Base-by-base conservation (phyloP, 805 yeast species). In the Hanseniaspora hatyaiensis region DNA sequence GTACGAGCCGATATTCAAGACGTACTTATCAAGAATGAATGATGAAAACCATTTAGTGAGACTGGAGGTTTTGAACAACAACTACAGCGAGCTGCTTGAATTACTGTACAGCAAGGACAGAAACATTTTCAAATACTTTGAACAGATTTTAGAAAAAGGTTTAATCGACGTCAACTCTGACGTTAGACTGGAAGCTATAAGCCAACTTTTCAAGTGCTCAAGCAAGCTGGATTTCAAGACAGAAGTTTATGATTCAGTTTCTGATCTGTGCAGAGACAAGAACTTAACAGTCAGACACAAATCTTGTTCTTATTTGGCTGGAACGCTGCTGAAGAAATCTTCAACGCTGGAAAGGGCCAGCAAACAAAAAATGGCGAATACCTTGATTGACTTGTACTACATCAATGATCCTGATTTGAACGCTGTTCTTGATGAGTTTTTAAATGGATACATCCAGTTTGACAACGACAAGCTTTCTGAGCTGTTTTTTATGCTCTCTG, bases 41-140 rank as follows among this genome's bases (percentile, higher is more conserved):
- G 49, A 45, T 29, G 33, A 40, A n/a, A 40, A 45, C n/a, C 23
- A 20, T 11, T 12, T 37, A n/a, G 49, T 45, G 6, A 45, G 49
- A 37, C 12, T 37, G 18, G 49, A 45, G n/a, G 13, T 36, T 20
- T 30, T 45, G 26, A 37, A 36, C 22, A 16, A 26, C 3, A 31
- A 37, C 8, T 45, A 37, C 28, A 34, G 6, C 6, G 31, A 34
- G 16, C 12, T 42, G 20, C 13, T 28, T 33, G 23, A 20, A 8
- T 13, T 3, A 15, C 9, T 37, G 6, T 22, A 13, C 22, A 9
- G 16, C 8, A 22, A 31, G 4, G 32, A 34, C 15, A 29, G 15
- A 15, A 23, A 20, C 6, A 5, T 28, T 16, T 36, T 22, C 5
- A 19, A 22, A 16, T 36, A 29, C 9, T 23, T 37, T 2, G 31